A percentile compares a stretch with the other conserved stretches of the same genome.
These are phyloP conservation scores for Ceratobasidium papillatum DNA, from an alignment of 1,284 basidiomycete genomes.

Conservation along the genomic window DNA sequence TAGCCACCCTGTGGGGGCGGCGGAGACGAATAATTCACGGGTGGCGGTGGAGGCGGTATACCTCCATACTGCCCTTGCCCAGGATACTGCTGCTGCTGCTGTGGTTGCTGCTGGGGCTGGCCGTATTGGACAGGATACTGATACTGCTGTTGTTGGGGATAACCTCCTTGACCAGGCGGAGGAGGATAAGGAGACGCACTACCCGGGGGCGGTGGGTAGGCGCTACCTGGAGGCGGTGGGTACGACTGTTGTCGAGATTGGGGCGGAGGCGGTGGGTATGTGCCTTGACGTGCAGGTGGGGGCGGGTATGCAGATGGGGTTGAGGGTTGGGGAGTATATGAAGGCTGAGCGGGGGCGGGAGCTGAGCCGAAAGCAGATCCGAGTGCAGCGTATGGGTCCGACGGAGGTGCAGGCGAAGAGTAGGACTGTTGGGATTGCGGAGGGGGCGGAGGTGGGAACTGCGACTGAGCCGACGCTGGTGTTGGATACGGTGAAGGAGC, in stretches of 20 bases:
- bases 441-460: slow-evolving; percentile 54
- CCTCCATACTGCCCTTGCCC: slow-evolving; percentile 36
- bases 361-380: slow-evolving; percentile 14
- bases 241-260: slow-evolving; percentile 33
- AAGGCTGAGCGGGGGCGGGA: slow-evolving; percentile 46
- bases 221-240: neutral
- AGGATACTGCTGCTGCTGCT: slow-evolving; percentile 44
- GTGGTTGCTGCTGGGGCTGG: slow-evolving; percentile 34
- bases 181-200: slow-evolving; percentile 5
- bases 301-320: slow-evolving; percentile 35
- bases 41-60: slow-evolving; percentile 24
- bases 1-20: slow-evolving; percentile 16
- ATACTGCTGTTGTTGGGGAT: slow-evolving; percentile 30
- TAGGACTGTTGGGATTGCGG: slow-evolving; percentile 45
- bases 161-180: neutral
- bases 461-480: slow-evolving; percentile 47
- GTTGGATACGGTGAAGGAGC: slow-evolving; percentile 38
- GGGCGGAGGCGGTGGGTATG: slow-evolving; percentile 50
- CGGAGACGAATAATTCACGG: slow-evolving; percentile 30
- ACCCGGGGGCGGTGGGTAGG: neutral
- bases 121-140: slow-evolving; percentile 20
- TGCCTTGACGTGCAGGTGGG: slow-evolving; percentile 47
- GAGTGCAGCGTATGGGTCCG: slow-evolving; percentile 43
- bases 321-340: slow-evolving; percentile 46
- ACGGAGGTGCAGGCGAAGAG: slow-evolving; percentile 38